Conservation (phyloP, 2,329 filamentous ascomycete species). For the Clonostachys sp. region DNA sequence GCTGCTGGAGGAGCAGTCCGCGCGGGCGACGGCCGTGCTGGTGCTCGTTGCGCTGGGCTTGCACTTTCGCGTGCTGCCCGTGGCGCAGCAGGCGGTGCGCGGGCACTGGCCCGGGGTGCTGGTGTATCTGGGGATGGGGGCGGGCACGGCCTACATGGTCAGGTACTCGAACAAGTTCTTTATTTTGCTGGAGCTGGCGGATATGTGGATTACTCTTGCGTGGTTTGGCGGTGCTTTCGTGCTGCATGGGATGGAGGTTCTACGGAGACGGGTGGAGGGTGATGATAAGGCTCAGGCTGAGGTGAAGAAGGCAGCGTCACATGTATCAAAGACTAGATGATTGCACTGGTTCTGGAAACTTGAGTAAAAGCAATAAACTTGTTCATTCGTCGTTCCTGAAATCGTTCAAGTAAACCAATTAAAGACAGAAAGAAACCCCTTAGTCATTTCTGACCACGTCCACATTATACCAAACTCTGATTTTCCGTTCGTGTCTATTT, state of each 20-base stretch:
- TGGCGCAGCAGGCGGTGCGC: neutral
- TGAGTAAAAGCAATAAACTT: too few relatives aligned
- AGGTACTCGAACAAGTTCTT: slow-evolving; percentile 28
- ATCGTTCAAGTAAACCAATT: too few relatives aligned
- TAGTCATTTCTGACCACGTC: too few relatives aligned
- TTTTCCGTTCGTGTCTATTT: neutral
- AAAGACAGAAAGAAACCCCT: too few relatives aligned
- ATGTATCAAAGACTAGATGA: too few relatives aligned
- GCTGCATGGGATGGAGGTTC: neutral
- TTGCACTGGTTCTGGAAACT: too few relatives aligned
- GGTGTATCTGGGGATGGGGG: slow-evolving; percentile 6
- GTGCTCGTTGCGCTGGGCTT: neutral
- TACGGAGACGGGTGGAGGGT: neutral
- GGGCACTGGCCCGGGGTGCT: neutral
- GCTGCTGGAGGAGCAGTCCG: slow-evolving; percentile 3
- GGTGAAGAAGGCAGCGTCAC: too few relatives aligned
- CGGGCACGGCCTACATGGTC: slow-evolving; percentile 15
- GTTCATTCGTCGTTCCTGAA: too few relatives aligned
- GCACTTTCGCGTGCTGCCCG: neutral
- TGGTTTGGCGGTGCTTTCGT: slow-evolving; percentile 1
- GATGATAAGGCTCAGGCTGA: neutral
- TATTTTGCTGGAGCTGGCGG: slow-evolving; percentile 29
- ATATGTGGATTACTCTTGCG: slow-evolving; percentile 16
- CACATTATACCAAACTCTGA: too few relatives aligned
- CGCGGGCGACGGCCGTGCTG: neutral